Conservation (phyloP, 768 basidiomycete species). For the Dioszegia hungarica region DNA sequence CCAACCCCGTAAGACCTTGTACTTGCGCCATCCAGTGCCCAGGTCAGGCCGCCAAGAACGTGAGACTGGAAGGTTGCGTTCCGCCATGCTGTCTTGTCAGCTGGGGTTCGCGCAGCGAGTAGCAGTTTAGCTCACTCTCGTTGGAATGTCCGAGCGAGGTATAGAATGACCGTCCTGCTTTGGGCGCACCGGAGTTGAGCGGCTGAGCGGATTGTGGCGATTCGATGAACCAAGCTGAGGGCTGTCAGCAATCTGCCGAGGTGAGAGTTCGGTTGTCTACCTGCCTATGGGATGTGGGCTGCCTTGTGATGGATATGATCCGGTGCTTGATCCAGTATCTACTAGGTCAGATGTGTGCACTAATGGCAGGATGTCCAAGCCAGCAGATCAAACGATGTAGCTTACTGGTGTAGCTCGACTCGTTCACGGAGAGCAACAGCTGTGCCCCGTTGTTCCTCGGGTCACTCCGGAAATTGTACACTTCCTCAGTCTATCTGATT, state of each 20-base stretch:
- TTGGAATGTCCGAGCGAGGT: constrained; percentile 74
- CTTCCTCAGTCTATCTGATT: constrained; percentile 46
- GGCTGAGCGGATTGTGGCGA: constrained; percentile 62
- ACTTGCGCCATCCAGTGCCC: constrained; percentile 67
- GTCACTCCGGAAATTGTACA: constrained; percentile 68
- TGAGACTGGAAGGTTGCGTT: constrained; percentile 67
- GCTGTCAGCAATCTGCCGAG: background rate
- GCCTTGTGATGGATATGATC: constrained; percentile 60
- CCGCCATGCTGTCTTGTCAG: constrained; percentile 49
- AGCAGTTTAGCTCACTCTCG: constrained; percentile 53
- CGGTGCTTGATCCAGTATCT: constrained; percentile 45
- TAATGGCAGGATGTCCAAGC: no score
- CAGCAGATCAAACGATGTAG: no score
- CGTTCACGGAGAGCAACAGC: constrained; percentile 63
- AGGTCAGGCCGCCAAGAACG: constrained; percentile 68
- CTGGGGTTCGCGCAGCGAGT: background rate
- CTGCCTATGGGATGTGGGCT: constrained; percentile 71
- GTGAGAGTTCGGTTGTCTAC: constrained; percentile 17
- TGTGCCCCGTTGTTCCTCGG: constrained; percentile 62
- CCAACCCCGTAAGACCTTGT: constrained; percentile 65
- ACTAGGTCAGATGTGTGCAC: constrained; percentile 42
- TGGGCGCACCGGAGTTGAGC: constrained; percentile 40
- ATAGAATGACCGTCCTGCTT: constrained; percentile 73
- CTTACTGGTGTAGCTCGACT: constrained; percentile 60
- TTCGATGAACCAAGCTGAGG: constrained; percentile 78